These are phyloP conservation scores for Heterobasidion irregulare DNA, from an alignment of 1,284 basidiomycete species.

Conservation along the genomic window DNA sequence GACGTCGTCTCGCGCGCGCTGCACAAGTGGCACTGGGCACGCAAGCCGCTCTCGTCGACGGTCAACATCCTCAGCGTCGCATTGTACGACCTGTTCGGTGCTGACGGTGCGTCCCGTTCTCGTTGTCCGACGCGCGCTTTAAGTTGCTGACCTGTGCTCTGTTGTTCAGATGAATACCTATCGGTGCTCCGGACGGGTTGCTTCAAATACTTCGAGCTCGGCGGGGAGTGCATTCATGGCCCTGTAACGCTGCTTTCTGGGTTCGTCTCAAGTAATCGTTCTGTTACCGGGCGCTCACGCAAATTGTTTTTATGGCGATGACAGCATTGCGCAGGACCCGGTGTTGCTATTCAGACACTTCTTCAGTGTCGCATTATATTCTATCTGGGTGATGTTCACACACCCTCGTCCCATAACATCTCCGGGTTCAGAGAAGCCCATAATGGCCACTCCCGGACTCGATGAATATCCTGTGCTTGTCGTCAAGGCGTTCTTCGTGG, in stretches of 20 bases:
- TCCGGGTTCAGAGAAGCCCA: constrained; percentile 23
- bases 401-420: constrained; percentile 37
- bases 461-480: constrained; percentile 55
- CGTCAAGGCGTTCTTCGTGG: constrained; percentile 45
- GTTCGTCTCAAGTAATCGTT: constrained; percentile 34
- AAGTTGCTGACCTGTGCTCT: constrained; percentile 1
- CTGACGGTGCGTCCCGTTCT: constrained; percentile 57
- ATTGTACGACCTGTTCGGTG: constrained; percentile 86
- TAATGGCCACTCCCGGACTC: constrained; percentile 31
- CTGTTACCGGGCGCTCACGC: neutral
- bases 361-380: constrained; percentile 92
- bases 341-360: constrained; percentile 85
- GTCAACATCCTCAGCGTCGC: constrained; percentile 90
- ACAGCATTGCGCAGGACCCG: constrained; percentile 67
- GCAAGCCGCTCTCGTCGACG: constrained; percentile 77
- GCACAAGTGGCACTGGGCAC: constrained; percentile 74
- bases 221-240: constrained; percentile 83
- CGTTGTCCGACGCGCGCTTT: neutral
- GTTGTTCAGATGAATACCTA: constrained; percentile 59
- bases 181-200: constrained; percentile 87
- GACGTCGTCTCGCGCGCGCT: constrained; percentile 47
- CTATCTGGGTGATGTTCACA: constrained; percentile 82
- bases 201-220: constrained; percentile 96
- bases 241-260: constrained; percentile 85
- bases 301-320: neutral